Evolutionary conservation across 805 yeast species (phyloP), one percentile per base, ranked within the genome.

Genomic region (Limtongozyma cylindracea): DNA sequence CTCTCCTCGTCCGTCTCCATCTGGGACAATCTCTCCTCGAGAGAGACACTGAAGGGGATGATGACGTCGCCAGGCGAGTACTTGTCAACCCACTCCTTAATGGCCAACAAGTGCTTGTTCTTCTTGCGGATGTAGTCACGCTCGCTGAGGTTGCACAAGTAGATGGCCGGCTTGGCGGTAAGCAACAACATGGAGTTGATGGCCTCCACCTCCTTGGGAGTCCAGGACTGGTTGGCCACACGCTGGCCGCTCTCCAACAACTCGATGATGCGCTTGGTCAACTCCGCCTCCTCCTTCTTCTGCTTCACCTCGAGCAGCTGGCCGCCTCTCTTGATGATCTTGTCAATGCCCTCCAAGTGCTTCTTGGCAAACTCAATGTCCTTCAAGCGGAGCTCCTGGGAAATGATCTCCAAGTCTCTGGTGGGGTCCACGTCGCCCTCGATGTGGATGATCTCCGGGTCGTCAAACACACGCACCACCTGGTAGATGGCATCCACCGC

Each of bases 401-500:
- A 59, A 43, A 88, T 77, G 15, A 88, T 84, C 32, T 76, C 88
- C 51, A 88, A 63, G 52, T 88, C 98, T 43, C 92, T 76, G 23
- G 64, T 69, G 31, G 98, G 98, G 50, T 88, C 68, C 29, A 17
- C 18, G 8, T 17, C 18, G 38, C 82, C 94, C 53, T 80, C 93
- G 38, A 88, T 74, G 52, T 88, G 98, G 36, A 82, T 80, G 38
- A 88, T 88, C 43, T 88, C 98, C 18, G 94, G 91, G 48, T 88
- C 98, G 42, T 80, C 93, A 40, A 88, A 88, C 51, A 92, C 76
- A 52, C 98, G 71, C 22, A 88, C 96, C 31, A 88, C 93, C 55
- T 88, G 96, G 55, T 74, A 88, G 32, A 88, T 71, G 30, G 95
- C 93, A 61, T 88, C 98, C 25, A 88, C 98, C 21, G 93, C 88